Evolutionary conservation across 495 filamentous ascomycete species (phyloP).

Genomic region (Podospora conica): DNA sequence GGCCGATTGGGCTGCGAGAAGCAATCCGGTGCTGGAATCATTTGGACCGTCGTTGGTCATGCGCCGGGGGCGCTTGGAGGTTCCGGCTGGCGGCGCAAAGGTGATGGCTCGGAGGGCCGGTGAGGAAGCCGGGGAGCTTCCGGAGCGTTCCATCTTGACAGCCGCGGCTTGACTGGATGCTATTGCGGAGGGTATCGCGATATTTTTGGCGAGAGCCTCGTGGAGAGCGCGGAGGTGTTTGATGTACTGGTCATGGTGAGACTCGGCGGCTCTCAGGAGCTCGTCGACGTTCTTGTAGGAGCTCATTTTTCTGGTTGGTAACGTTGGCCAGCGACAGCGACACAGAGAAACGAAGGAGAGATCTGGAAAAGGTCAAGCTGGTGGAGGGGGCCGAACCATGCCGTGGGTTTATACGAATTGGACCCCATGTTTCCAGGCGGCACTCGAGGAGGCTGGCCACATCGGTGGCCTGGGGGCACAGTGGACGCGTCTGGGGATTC

Average conservation of each 20-base stretch:
- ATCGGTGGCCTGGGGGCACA: neutral
- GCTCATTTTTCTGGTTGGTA: neutral
- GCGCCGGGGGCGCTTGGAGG: constrained; percentile 1
- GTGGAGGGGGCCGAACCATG: neutral
- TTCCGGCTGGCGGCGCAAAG: constrained; percentile 9
- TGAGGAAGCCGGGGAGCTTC: constrained; percentile 10
- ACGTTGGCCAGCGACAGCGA: neutral
- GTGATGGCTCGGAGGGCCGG: constrained; percentile 14
- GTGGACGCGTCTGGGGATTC: neutral
- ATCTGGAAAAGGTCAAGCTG: neutral
- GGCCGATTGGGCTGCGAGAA: neutral
- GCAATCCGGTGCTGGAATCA: neutral
- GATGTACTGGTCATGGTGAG: constrained; percentile 32
- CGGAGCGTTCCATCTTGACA: constrained; percentile 7
- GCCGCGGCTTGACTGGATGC: neutral
- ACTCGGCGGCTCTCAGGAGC: constrained; percentile 30
- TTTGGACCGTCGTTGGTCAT: neutral
- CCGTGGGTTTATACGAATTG: neutral
- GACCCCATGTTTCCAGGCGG: too few relatives aligned
- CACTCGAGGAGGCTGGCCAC: neutral
- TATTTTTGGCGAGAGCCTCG: constrained; percentile 21
- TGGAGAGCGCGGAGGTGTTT: constrained; percentile 28
- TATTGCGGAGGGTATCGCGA: neutral
- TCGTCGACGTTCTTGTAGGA: constrained; percentile 21
- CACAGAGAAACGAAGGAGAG: neutral